These are phyloP conservation scores for Botrytis fabae DNA, from an alignment of 2,329 filamentous ascomycete genomes.

Conservation along the genomic window DNA sequence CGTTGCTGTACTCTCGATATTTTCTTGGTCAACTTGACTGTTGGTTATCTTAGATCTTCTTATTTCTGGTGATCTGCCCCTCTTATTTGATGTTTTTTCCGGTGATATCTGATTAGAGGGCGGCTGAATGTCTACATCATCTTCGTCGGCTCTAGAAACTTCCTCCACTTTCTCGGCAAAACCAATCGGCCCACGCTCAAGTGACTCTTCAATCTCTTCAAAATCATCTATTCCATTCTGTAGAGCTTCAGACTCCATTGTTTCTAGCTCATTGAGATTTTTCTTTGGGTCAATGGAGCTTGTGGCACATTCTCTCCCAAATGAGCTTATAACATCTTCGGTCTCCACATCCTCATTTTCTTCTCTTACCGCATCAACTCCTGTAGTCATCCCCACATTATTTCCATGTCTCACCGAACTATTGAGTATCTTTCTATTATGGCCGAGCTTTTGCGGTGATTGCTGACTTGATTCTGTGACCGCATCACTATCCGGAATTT, in stretches of 20 bases:
- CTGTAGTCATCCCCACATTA: not conserved
- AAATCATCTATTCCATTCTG: not conserved
- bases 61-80: not conserved
- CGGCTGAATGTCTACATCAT: not conserved
- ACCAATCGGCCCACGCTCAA: not conserved
- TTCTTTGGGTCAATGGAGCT: slow-evolving; percentile 13
- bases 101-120: not conserved
- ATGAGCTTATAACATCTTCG: not conserved
- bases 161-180: not conserved
- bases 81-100: not conserved
- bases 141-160: not conserved
- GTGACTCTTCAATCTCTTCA: not conserved
- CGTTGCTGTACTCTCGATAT: not conserved
- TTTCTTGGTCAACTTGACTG: not conserved
- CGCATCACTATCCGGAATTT: slow-evolving; percentile 26
- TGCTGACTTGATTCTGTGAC: slow-evolving; percentile 17
- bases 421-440: not conserved
- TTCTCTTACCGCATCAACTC: not conserved
- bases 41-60: not conserved
- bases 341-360: not conserved
- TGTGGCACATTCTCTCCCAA: slow-evolving; percentile 21
- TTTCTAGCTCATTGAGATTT: not conserved
- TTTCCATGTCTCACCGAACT: not conserved
- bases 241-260: not conserved
- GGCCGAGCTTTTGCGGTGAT: not conserved